phyloP scores from a whole-genome alignment of 2,329 filamentous ascomycete species.

The Beauveria varroae region DNA sequence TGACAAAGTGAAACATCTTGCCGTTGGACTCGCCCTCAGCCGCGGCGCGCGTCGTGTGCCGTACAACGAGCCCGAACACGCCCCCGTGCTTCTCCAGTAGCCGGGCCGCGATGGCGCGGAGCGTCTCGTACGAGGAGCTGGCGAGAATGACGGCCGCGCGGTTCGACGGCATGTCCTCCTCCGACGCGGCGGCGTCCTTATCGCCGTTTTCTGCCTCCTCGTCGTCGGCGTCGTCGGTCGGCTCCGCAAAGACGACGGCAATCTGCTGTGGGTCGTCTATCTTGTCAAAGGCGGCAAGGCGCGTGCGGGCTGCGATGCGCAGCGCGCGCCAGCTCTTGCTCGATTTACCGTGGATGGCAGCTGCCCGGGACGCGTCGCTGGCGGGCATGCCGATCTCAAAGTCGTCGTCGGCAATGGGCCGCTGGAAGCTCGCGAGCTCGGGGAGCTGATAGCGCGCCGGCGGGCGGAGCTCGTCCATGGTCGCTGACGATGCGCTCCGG shows the following conservation, averaged over 20 bases:
- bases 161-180: slow-evolving; percentile 38
- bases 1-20: slow-evolving; percentile 49
- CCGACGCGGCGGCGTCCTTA: slow-evolving; percentile 27
- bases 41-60: slow-evolving; percentile 46
- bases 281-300: slow-evolving; percentile 74
- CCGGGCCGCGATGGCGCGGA: slow-evolving; percentile 54
- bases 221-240: slow-evolving; percentile 26
- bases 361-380: slow-evolving; percentile 48
- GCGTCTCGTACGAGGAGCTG: slow-evolving; percentile 55
- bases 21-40: slow-evolving; percentile 44
- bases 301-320: slow-evolving; percentile 66
- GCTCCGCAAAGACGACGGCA: slow-evolving; percentile 47
- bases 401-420: slow-evolving; percentile 69
- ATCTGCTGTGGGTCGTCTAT: slow-evolving; percentile 76
- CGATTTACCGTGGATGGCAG: slow-evolving; percentile 61
- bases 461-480: slow-evolving; percentile 62
- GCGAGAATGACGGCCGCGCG: slow-evolving; percentile 57
- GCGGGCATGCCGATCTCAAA: slow-evolving; percentile 80
- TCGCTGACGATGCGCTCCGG: slow-evolving; percentile 37
- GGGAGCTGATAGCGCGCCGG: slow-evolving; percentile 59
- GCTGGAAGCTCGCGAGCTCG: slow-evolving; percentile 60
- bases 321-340: slow-evolving; percentile 90
- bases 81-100: slow-evolving; percentile 57
- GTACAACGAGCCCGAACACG: slow-evolving; percentile 53
- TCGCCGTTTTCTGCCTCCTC: slow-evolving; percentile 26